Evolutionary conservation across 2,329 filamentous ascomycete genomes (phyloP).

Genomic region (Sporothrix euskadiensis): DNA sequence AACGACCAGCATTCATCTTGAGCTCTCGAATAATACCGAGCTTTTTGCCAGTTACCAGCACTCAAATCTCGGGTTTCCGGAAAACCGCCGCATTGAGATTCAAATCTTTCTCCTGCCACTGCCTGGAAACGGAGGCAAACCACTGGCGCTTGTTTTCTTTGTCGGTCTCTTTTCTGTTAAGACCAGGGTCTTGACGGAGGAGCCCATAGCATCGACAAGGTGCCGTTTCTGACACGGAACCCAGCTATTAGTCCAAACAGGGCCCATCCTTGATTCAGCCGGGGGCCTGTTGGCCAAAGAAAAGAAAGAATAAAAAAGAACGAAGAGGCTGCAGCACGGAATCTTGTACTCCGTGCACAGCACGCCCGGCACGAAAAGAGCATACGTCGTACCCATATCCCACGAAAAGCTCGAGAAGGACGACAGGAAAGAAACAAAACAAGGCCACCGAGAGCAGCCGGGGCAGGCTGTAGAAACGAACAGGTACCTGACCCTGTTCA

Average conservation of each 20-base stretch:
- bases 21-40: conserved; percentile 12
- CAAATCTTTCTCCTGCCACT: not conserved
- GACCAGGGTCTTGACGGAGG: conserved; percentile 1
- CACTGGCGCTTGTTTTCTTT: not conserved
- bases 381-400: not conserved
- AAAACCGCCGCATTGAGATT: not conserved
- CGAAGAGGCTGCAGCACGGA: not conserved
- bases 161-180: not conserved
- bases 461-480: not conserved
- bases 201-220: conserved; percentile 9
- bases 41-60: conserved; percentile 14
- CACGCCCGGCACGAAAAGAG: not conserved
- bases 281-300: not conserved
- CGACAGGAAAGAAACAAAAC: conserved; percentile 10
- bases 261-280: conserved; percentile 28
- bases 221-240: conserved; percentile 19
- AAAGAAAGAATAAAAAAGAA: not conserved
- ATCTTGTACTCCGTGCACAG: not conserved
- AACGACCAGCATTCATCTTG: conserved; percentile 3
- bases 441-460: not conserved
- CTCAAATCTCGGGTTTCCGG: conserved; percentile 21
- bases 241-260: conserved; percentile 20
- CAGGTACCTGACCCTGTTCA: conserved; percentile 4
- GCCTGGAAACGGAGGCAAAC: not conserved
- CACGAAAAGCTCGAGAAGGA: not conserved